phyloP scores from a whole-genome alignment of 2,329 filamentous ascomycete genomes.

The Fusarium xylarioides region DNA sequence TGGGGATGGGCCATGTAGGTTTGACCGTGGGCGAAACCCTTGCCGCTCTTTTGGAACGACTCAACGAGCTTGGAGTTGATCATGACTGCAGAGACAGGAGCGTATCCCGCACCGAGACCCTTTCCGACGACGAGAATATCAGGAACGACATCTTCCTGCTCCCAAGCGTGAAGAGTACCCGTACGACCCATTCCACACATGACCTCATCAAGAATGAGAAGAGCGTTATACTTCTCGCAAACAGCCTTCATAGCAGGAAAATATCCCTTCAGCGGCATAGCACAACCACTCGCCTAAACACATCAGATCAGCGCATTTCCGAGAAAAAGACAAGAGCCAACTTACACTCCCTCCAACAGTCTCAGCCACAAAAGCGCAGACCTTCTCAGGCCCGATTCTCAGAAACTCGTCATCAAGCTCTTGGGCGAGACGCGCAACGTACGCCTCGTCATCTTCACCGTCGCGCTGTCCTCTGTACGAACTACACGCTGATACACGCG shows the following conservation, averaged over 20 bases:
- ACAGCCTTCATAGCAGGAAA: constrained; percentile 61
- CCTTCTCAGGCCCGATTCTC: constrained; percentile 54
- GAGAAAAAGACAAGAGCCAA: accelerated
- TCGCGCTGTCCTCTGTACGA: constrained; percentile 5
- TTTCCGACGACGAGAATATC: constrained; percentile 75
- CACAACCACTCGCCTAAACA: constrained; percentile 31
- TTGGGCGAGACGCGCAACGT: constrained; percentile 50
- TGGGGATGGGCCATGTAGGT: constrained; percentile 33
- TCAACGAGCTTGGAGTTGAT: constrained; percentile 24
- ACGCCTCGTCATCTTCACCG: constrained; percentile 45
- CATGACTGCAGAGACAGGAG: constrained; percentile 28
- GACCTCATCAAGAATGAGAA: constrained; percentile 68
- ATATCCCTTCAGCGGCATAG: constrained; percentile 54
- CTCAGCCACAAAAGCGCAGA: constrained; percentile 61
- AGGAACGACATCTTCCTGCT: constrained; percentile 65
- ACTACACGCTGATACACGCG: constrained; percentile 11
- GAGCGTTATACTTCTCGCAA: constrained; percentile 63
- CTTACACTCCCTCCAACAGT: constrained; percentile 49
- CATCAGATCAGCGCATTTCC: background rate
- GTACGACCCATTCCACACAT: constrained; percentile 75
- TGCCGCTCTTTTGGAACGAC: constrained; percentile 23
- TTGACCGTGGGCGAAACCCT: constrained; percentile 23
- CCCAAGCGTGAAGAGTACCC: constrained; percentile 70
- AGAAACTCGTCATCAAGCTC: constrained; percentile 60
- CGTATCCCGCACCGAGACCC: constrained; percentile 59